Evolutionary conservation across 768 basidiomycete species (phyloP), one percentile per base, ranked within the genome.

Genomic region (Amanita pseudoporphyria): DNA sequence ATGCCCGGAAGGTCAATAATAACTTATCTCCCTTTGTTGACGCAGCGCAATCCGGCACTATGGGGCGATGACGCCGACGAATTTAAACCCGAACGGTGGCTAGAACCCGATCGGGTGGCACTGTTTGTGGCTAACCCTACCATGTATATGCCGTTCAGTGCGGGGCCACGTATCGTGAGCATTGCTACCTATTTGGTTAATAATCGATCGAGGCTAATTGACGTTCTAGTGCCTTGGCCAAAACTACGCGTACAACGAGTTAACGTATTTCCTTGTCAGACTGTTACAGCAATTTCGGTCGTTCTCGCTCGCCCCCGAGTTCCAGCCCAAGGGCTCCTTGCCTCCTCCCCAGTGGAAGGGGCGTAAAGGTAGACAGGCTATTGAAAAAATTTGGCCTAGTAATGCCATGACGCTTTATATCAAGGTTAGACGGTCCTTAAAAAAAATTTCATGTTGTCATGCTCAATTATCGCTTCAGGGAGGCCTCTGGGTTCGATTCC

Each of bases 71-170:
- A 89, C 53, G 86, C 87, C 0, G 75, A 86, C 57, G 72, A 71
- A n/a, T 92, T 89, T 60, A 76, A 84, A 49, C 86, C 86, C 5
- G 81, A 86, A 28, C 72, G 88, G 35, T 92, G 88, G 88, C 64
- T 87, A 5, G 74, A 84, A 33, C 72, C 76, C 0, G 66, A 65
- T 26, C 69, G 77, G n/a, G 47, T 81, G 16, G 67, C 70, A 2
- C 67, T 59, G 49, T 76, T 75, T 54, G 73, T 72, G 16, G 63
- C 72, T 1, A 81, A 82, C 56, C 81, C 85, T 1, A 73, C 77
- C 52, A 85, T 86, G 70, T 88, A 75, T 62, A 70, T 76, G 14
- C 84, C 85, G 12, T 88, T 88, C 60, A 84, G 83, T 58, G 80
- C 78, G 24, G 85, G 85, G 0, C 85, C 85, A 3, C 69, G 74